phyloP scores from a whole-genome alignment of 2,329 filamentous ascomycete genomes.

The Trichoderma aggressivum region DNA sequence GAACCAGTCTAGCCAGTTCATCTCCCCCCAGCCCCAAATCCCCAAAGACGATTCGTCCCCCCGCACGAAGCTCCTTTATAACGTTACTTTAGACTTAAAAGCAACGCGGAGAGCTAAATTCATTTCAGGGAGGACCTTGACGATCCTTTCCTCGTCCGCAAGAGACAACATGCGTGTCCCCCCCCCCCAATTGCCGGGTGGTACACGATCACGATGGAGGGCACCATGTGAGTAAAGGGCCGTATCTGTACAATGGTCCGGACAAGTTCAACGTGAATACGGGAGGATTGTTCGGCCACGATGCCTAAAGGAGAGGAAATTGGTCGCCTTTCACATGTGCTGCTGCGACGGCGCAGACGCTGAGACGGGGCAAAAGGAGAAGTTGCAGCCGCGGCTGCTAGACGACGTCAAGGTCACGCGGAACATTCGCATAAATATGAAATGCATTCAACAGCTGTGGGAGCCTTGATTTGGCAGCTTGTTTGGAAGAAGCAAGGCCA shows the following conservation, averaged over 20 bases:
- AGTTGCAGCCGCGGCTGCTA: background rate
- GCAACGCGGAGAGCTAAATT: background rate
- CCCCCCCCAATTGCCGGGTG: background rate
- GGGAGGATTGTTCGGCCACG: background rate
- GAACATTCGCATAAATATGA: background rate
- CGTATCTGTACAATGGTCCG: background rate
- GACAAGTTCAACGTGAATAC: background rate
- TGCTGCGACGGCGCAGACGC: background rate
- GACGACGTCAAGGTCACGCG: background rate
- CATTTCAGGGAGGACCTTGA: background rate
- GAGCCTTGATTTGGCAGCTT: background rate
- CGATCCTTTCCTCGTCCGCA: background rate
- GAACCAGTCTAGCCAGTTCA: background rate
- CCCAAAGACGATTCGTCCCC: background rate
- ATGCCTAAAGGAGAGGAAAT: background rate
- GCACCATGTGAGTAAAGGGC: background rate
- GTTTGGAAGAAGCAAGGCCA: background rate
- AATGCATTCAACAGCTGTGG: background rate
- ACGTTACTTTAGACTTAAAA: conserved; percentile 10
- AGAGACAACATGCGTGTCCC: background rate
- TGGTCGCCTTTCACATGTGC: background rate
- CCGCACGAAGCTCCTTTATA: background rate
- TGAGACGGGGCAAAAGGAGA: background rate
- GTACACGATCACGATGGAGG: background rate
- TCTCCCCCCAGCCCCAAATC: background rate